Base-by-base conservation (phyloP, 352 stramenopile species). In the Globisporangium middletonii region DNA sequence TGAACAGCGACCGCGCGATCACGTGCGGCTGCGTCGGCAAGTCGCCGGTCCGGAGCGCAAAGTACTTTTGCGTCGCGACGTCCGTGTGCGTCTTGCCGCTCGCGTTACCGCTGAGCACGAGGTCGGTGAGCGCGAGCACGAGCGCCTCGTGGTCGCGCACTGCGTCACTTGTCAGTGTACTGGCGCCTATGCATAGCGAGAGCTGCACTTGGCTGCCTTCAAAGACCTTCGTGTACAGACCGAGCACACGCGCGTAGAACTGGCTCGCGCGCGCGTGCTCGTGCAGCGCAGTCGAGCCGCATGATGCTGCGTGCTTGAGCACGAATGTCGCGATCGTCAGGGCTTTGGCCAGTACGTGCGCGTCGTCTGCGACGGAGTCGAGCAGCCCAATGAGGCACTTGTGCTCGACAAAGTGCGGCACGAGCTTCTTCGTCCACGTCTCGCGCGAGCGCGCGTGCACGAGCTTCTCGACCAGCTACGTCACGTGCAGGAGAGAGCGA, bases 81-180 rank as follows among this genome's bases (percentile, higher is more conserved):
- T 62, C 64, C 4, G 44, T 45, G 37, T 67, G 46, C 28, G 61
- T 59, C 51, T 67, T 50, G 0, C 57, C 58, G 18, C 53, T 70
- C 27, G 78, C 72, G 43, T 64, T 79, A 2, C 75, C 75, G 26
- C 68, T 80, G 28, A 73, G 48, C 27, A 67, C 79, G 16, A 84
- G 44, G 18, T 76, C 70, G 16, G 61, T 63, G 47, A 84, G 55
- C 43, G 72, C 69, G 49, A 72, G 44, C 11, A 68, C 70, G 38
- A 84, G 55, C 6, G 59, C 62, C 53, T 81, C 44, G 18, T 63
- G 50, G 12, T 60, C 52, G 1, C 19, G 26, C 7, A 44, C 11
- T 5, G 55, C 12, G 8, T 53, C 45, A 16, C 38, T 45, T 4
- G 26, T 35, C 7, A 26, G 5, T 9, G 7, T 11, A 16, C 15